Base-by-base conservation (phyloP, 2,329 filamentous ascomycete genomes). In the Cladosporium cucumerinum region DNA sequence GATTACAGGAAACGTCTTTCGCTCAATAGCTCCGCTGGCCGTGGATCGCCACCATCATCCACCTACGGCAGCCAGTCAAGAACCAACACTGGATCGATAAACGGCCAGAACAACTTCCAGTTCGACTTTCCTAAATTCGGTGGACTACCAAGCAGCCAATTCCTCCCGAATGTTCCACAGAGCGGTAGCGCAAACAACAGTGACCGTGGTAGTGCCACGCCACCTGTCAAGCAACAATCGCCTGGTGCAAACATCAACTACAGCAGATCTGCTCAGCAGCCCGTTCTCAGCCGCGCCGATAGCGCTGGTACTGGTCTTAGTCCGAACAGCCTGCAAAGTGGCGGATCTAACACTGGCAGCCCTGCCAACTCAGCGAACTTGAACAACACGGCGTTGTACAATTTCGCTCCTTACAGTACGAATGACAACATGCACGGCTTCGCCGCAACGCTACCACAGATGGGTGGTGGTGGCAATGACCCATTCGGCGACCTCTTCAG, bases 51-150 rank as follows among this genome's bases (percentile, higher is more conserved):
- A n/a, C 60, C 60, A 43, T 62, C 60, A 2, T 23, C 48, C 21
- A 61, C 46, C 30, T 61, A 61, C 26, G 48, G 48, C 48, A 49
- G 25, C 11, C 59, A 61, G 30, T 61, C 59, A 18, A 32, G 48
- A n/a, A n/a, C 46, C 28, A 36, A 25, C 25, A 64, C 49, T 36
- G 54, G 43, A 30, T 49, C 39, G 16, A 90, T 75, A 93, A 62
- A 62, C n/a, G 51, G 30, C n/a, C 57, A 61, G 48, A 64, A 90
- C 57, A 70, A 73, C 75, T 98, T 98, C 75, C 89, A 94, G 70
- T 98, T 99, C 71, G 94, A 98, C 70, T 98, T 98, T 69, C 94
- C 95, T 69, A 93, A 91, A 75, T 98, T 99, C 73, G 95, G 95
- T 55, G 85, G 88, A 66, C 84, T 96, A 28, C 85, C 86, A 23